Evolutionary conservation across 768 basidiomycete species (phyloP).

Genomic region (Hygrophorus pudorinus): DNA sequence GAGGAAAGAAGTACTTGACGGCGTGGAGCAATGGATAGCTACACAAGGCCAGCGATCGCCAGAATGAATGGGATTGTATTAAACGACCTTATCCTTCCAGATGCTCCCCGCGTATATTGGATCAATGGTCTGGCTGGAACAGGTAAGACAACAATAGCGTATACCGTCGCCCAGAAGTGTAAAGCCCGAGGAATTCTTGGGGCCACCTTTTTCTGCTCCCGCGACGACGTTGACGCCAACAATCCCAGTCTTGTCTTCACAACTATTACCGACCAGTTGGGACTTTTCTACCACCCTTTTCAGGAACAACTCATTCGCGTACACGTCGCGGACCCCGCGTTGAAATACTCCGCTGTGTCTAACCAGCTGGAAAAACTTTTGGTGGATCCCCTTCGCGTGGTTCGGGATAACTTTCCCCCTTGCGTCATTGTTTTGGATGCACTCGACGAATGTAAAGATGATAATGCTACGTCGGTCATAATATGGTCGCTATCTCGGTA

Average conservation of each 20-base stretch:
- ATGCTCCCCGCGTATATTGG: no score
- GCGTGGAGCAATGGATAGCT: no score
- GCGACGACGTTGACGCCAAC: constrained; percentile 15
- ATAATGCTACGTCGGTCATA: constrained; percentile 5
- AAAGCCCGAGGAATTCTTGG: constrained; percentile 12
- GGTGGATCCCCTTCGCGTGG: neutral
- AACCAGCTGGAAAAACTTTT: neutral
- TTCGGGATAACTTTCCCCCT: no score
- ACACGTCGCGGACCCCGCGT: constrained; percentile 7
- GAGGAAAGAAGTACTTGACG: no score
- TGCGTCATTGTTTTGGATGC: constrained; percentile 13
- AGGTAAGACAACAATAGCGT: no score
- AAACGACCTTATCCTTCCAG: no score
- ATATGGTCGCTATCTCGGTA: constrained; percentile 1
- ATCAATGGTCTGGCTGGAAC: no score
- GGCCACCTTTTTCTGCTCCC: constrained; percentile 26
- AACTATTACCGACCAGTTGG: constrained; percentile 22
- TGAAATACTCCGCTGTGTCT: constrained; percentile 7
- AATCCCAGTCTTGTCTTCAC: constrained; percentile 16
- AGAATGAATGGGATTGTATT: no score
- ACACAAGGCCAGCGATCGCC: no score
- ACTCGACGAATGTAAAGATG: constrained; percentile 18
- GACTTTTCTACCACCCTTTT: constrained; percentile 1
- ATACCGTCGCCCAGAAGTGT: constrained; percentile 5
- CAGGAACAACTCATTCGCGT: constrained; percentile 6